phyloP scores from a whole-genome alignment of 371 early-diverging fungal genomes.

The Mortierella sp. region DNA sequence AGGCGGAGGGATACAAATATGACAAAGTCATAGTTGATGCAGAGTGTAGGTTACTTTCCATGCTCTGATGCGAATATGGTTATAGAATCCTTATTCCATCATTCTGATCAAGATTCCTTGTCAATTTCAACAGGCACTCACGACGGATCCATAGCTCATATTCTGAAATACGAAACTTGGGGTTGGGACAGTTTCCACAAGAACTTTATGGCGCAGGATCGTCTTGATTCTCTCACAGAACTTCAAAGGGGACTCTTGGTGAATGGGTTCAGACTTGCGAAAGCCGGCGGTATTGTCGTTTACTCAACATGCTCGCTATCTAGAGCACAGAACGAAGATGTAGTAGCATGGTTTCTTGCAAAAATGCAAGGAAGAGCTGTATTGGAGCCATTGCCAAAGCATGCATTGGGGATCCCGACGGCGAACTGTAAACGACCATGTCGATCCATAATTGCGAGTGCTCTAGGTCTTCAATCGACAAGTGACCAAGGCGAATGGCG shows the following conservation, averaged over 20 bases:
- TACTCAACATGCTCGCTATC: slow-evolving; percentile 92
- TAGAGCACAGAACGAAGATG: slow-evolving; percentile 84
- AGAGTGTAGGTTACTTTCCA: slow-evolving; percentile 74
- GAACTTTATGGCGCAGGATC: slow-evolving; percentile 74
- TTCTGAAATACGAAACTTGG: slow-evolving; percentile 83
- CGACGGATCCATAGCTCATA: slow-evolving; percentile 93
- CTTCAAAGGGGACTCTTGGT: slow-evolving; percentile 73
- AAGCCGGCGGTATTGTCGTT: slow-evolving; percentile 81
- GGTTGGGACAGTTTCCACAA: slow-evolving; percentile 79
- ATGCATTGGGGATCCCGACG: slow-evolving; percentile 42
- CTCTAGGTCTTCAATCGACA: slow-evolving; percentile 17
- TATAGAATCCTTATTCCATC: neutral
- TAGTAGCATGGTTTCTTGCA: slow-evolving; percentile 83
- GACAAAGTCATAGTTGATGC: slow-evolving; percentile 95
- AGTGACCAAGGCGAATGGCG: slow-evolving; percentile 8
- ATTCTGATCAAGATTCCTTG: neutral
- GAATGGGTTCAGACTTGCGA: slow-evolving; percentile 79
- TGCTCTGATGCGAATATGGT: neutral
- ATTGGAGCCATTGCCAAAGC: slow-evolving; percentile 43
- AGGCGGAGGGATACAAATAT: slow-evolving; percentile 65
- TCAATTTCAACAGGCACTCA: slow-evolving; percentile 72
- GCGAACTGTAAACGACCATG: slow-evolving; percentile 42
- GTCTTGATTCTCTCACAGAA: slow-evolving; percentile 57
- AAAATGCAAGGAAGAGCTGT: slow-evolving; percentile 52
- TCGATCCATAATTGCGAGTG: slow-evolving; percentile 31